phyloP scores from a whole-genome alignment of 306 rosid genomes.

The Elaeagnus macrophylla region DNA sequence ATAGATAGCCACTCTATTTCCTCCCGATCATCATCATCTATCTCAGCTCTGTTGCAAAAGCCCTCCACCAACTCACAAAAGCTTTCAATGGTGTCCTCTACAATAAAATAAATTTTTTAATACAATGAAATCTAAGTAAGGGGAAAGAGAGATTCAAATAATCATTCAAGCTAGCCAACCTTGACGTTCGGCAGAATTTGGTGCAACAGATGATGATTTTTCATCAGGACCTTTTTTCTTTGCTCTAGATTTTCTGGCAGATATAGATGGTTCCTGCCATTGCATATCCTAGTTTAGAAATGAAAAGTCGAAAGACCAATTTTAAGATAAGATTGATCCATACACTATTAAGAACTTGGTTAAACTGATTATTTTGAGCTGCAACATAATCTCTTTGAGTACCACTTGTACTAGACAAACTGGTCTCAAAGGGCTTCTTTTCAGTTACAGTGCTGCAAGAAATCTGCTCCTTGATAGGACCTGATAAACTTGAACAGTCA shows the following conservation, averaged over 20 bases:
- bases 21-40: slow-evolving; percentile 60
- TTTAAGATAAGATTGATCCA: slow-evolving; percentile 19
- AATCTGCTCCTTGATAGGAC: slow-evolving; percentile 84
- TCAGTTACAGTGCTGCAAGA: slow-evolving; percentile 50
- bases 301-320: slow-evolving; percentile 17
- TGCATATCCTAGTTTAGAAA: slow-evolving; percentile 28
- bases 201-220: slow-evolving; percentile 30
- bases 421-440: slow-evolving; percentile 49
- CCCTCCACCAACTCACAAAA: slow-evolving; percentile 68
- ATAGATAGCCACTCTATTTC: slow-evolving; percentile 84
- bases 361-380: slow-evolving; percentile 36
- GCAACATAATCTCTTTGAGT: slow-evolving; percentile 42
- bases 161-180: slow-evolving; percentile 35
- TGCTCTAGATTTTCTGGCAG: slow-evolving; percentile 71
- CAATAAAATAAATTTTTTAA: slow-evolving; percentile 18
- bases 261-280: slow-evolving; percentile 56
- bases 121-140: slow-evolving; percentile 5
- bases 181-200: slow-evolving; percentile 58
- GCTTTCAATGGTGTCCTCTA: slow-evolving; percentile 52
- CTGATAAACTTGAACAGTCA: slow-evolving; percentile 99
- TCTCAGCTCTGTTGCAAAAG: slow-evolving; percentile 71
- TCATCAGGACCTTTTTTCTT: slow-evolving; percentile 57
- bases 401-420: slow-evolving; percentile 35
- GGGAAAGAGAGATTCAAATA: slow-evolving; percentile 1
- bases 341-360: slow-evolving; percentile 45